phyloP scores from a whole-genome alignment of 2,329 filamentous ascomycete species.

The Blumeriella jaapii region DNA sequence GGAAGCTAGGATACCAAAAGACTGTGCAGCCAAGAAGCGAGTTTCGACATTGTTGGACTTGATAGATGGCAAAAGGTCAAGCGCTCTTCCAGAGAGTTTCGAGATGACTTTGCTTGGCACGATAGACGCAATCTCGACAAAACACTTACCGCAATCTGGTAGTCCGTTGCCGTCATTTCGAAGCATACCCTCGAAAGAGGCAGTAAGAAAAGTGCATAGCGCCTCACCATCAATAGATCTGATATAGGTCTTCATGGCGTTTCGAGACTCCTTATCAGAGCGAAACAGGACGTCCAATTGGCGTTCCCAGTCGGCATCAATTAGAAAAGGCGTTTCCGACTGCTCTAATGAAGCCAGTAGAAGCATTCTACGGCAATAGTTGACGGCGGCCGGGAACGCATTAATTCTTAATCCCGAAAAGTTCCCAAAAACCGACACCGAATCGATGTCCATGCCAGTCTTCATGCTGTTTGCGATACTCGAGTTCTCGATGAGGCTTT shows the following conservation, averaged over 20 bases:
- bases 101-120: constrained; percentile 39
- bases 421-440: constrained; percentile 29
- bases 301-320: constrained; percentile 76
- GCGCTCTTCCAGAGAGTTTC: constrained; percentile 36
- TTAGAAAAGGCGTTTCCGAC: constrained; percentile 26
- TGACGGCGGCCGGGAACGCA: constrained; percentile 57
- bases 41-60: constrained; percentile 61
- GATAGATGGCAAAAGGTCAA: constrained; percentile 46
- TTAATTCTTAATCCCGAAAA: constrained; percentile 33
- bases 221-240: constrained; percentile 29
- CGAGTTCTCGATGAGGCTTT: constrained; percentile 26
- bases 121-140: constrained; percentile 42
- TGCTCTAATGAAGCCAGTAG: constrained; percentile 39
- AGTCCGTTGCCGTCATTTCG: constrained; percentile 29
- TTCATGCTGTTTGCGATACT: constrained; percentile 24
- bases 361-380: constrained; percentile 54
- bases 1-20: constrained; percentile 65
- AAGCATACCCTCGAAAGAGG: constrained; percentile 46
- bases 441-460: constrained; percentile 32
- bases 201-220: constrained; percentile 37
- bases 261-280: constrained; percentile 54
- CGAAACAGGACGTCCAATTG: constrained; percentile 63
- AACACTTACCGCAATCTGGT: constrained; percentile 39
- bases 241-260: constrained; percentile 45
- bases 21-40: constrained; percentile 54